These are phyloP conservation scores for Achaetomium macrosporum DNA, from an alignment of 2,329 filamentous ascomycete genomes.

Conservation along the genomic window DNA sequence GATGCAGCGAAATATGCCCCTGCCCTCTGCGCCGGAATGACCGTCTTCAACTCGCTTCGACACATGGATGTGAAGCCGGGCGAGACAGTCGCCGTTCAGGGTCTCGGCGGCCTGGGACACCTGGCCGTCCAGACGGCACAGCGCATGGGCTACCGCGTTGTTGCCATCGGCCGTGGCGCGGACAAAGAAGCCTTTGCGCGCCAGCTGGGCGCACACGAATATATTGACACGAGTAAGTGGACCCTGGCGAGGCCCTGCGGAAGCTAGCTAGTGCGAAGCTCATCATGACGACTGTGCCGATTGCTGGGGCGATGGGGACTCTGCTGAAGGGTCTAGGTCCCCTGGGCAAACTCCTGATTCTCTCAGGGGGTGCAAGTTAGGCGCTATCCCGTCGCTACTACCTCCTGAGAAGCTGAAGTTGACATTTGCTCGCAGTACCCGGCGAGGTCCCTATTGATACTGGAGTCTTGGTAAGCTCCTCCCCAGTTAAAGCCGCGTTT, in stretches of 20 bases:
- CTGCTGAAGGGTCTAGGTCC: background rate
- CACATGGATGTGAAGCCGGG: conserved; percentile 32
- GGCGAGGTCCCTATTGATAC: background rate
- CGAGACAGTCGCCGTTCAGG: conserved; percentile 42
- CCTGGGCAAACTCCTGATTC: conserved; percentile 41
- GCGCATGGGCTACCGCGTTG: conserved; percentile 58
- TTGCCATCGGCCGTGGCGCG: conserved; percentile 45
- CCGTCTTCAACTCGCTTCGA: conserved; percentile 39
- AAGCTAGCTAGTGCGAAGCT: conserved; percentile 57
- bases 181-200: conserved; percentile 48
- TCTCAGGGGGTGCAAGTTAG: too few relatives aligned
- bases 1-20: conserved; percentile 41
- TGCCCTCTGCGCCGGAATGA: conserved; percentile 45
- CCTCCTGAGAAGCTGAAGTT: background rate
- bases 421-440: background rate
- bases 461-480: background rate
- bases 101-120: conserved; percentile 60
- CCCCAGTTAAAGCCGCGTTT: background rate
- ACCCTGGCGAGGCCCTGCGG: conserved; percentile 43
- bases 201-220: conserved; percentile 50
- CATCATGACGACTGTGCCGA: conserved; percentile 59
- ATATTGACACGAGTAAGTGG: conserved; percentile 38
- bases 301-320: conserved; percentile 49
- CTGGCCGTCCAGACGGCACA: conserved; percentile 59
- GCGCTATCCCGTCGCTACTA: background rate